Base-by-base conservation (phyloP, 148 eudicot species). In the Cornus kousa region DNA sequence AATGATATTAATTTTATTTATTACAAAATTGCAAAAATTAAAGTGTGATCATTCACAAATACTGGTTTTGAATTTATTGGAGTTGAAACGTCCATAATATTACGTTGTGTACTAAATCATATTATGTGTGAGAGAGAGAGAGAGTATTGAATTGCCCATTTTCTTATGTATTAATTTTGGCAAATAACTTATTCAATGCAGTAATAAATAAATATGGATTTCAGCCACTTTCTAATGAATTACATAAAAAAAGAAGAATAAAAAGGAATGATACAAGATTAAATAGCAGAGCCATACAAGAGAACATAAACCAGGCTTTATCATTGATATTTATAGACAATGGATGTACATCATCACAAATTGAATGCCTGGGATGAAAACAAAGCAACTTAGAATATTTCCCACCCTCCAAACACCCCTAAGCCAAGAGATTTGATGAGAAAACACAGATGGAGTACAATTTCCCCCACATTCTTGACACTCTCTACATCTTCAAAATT, bases 391-490 rank as follows among this genome's bases (percentile, higher is more conserved):
- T 55, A 9, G 43, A 55, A 5, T 7, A 4, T 24, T 5, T 11
- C 13, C 22, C 66, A 10, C 59, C 31, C 43, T 46, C 28, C 28
- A 59, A 43, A 19, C 64, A 50, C 19, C 75, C 32, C 62, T 8
- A 5, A 1, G 65, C 68, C 33, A 60, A 11, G 14, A 53, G 2
- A 22, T 60, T 60, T 4, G 37, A n/a, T 14, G 10, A 70, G 22
- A 68, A 39, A 68, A n/a, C 46, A 50, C 46, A 60, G 50, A 43
- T 57, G 43, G 46, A 35, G 24, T 55, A 65, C 62, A 79, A 66
- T 53, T 79, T 73, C 72, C 53, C 14, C 14, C 8, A 65, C 11
- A 17, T 50, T 9, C 9, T 40, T 46, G 9, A 74, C 22, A 28
- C 55, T 17, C 14, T 79, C 71, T 37, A 23, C 64, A 53, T 40